These are phyloP conservation scores for Aegilops longissima DNA, from an alignment of 176 grass and related monocot species.

Conservation along the genomic window DNA sequence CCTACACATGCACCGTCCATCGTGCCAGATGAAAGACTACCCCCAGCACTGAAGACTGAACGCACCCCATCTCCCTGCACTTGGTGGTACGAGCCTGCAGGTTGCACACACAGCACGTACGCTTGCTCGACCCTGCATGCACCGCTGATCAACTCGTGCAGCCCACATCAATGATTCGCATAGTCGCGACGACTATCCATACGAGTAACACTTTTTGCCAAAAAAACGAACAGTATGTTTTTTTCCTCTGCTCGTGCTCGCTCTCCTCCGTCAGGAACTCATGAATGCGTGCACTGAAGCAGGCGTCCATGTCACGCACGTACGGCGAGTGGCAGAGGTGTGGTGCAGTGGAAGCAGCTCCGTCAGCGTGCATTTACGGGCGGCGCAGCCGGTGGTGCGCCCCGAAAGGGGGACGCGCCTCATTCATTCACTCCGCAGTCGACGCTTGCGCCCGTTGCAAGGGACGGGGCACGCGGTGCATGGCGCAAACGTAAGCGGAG, in stretches of 20 bases:
- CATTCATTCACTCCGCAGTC: constrained; percentile 10
- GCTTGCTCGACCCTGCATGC: too few relatives aligned
- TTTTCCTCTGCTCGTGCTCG: too few relatives aligned
- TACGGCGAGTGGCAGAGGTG: too few relatives aligned
- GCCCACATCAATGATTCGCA: too few relatives aligned
- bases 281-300: background rate
- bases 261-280: background rate
- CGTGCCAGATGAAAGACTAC: too few relatives aligned
- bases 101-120: too few relatives aligned
- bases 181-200: too few relatives aligned
- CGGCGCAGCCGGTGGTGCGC: background rate
- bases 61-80: background rate
- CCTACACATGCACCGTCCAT: too few relatives aligned
- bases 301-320: background rate
- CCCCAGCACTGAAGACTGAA: background rate
- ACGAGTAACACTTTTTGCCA: too few relatives aligned
- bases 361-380: background rate
- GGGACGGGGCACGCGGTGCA: background rate
- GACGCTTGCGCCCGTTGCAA: background rate
- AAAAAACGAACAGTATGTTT: too few relatives aligned
- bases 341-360: background rate
- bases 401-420: background rate
- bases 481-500: background rate
- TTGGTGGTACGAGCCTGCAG: background rate
- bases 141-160: too few relatives aligned